These are phyloP conservation scores for Salix arbutifolia DNA, from an alignment of 345 rosid species.

Conservation along the genomic window DNA sequence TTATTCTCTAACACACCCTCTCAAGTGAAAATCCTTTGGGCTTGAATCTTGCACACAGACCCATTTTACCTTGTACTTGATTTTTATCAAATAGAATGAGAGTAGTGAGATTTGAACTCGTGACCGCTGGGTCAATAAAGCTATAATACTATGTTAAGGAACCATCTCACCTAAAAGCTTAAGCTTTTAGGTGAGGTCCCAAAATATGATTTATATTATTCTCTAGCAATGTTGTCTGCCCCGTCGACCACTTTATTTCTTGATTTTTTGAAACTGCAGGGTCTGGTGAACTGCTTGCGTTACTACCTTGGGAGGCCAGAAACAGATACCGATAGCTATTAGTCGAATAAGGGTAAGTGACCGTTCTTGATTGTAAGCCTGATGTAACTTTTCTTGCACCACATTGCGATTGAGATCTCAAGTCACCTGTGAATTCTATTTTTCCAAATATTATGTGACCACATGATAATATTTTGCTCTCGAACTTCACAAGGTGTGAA, in stretches of 20 bases:
- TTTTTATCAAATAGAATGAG: no score
- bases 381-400: conserved; percentile 11
- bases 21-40: no score
- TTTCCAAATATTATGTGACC: neutral
- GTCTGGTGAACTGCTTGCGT: conserved; percentile 69
- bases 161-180: no score
- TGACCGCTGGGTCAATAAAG: no score
- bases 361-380: conserved; percentile 17
- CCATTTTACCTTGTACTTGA: no score
- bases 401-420: conserved; percentile 3
- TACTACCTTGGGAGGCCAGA: conserved; percentile 93
- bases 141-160: no score
- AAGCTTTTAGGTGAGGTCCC: no score
- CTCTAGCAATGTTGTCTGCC: neutral
- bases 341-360: neutral
- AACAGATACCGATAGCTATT: conserved; percentile 81
- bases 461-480: neutral
- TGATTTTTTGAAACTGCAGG: conserved; percentile 40
- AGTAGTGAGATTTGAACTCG: no score
- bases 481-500: neutral
- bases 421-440: conserved; percentile 1
- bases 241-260: neutral
- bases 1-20: no score
- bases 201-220: no score
- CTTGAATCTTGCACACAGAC: no score